Base-by-base conservation (phyloP, 2,329 filamentous ascomycete species). In the Trichoderma afroharzianum region DNA sequence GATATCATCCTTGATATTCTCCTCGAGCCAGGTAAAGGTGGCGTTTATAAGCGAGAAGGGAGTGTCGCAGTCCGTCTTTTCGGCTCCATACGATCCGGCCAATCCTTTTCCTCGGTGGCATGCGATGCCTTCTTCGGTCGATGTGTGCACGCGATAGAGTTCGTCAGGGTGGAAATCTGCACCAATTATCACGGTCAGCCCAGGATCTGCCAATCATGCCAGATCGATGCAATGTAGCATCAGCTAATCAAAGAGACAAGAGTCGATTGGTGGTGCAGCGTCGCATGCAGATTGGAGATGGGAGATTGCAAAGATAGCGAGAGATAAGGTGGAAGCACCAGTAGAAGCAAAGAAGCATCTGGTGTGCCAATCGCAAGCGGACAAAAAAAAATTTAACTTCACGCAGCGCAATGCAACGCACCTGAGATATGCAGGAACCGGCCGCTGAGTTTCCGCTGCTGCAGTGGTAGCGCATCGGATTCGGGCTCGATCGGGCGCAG, bases 161-260 rank as follows among this genome's bases (percentile, higher is more conserved):
- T 89, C 88, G 80, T 99, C 96, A 61, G 94, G 94, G 78, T 99
- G 96, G 76, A 98, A 88, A 83, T 99, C 96, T 97, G 66, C 76
- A 68, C n/a, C 72, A 58, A 28, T 66, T 61, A 36, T 30, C 47
- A 14, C 33, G 32, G 71, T 73, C 24, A 74, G 70, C 33, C 39
- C 24, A 28, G 15, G 53, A 58, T 53, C 62, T 24, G 66, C 32
- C 39, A 64, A 43, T 15, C 36, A 30, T 26, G 39, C n/a, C 58
- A 39, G 47, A 30, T 53, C 21, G 58, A 50, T 61, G 53, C 11
- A 9, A 28, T 58, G 63, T 36, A 39, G 58, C 66, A 69, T 69
- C 26, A 30, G 18, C 32, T 61, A 26, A 53, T 50, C 12, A 30
- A 18, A 36, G 66, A 69, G 28, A 61, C 32, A 36, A 36, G 33